Conservation (phyloP, 495 filamentous ascomycete genomes). For the Patellaria atrata region DNA sequence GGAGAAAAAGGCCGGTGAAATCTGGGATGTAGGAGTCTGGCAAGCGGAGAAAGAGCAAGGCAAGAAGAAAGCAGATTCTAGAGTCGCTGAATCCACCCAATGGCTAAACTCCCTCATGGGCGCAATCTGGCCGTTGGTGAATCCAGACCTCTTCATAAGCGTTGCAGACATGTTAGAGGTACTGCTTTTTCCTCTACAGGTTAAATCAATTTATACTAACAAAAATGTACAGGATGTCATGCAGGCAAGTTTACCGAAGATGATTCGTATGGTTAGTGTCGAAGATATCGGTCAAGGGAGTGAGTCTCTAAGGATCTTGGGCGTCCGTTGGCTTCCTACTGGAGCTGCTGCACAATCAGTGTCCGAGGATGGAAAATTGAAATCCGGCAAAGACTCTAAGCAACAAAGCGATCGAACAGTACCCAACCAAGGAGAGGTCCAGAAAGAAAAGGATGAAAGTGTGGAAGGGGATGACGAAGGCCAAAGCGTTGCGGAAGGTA, state of each 20-base stretch:
- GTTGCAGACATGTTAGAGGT: constrained; percentile 48
- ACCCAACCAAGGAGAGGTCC: constrained; percentile 29
- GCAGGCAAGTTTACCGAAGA: constrained; percentile 49
- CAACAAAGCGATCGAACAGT: constrained; percentile 38
- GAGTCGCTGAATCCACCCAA: constrained; percentile 43
- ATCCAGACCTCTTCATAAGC: constrained; percentile 52
- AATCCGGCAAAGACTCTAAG: constrained; percentile 23
- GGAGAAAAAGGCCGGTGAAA: constrained; percentile 33
- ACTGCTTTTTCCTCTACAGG: not conserved
- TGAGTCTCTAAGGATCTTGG: constrained; percentile 48
- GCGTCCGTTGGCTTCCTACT: constrained; percentile 50
- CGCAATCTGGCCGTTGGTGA: constrained; percentile 54
- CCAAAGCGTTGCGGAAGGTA: constrained; percentile 41
- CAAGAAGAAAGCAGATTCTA: constrained; percentile 25
- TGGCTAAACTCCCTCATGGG: constrained; percentile 53
- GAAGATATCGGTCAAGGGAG: constrained; percentile 58
- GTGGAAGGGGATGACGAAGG: constrained; percentile 22
- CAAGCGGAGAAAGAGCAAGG: constrained; percentile 38
- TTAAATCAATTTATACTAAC: not conserved
- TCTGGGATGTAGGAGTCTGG: constrained; percentile 52
- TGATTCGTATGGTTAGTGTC: constrained; percentile 52
- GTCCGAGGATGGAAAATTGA: constrained; percentile 37
- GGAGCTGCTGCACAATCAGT: constrained; percentile 47
- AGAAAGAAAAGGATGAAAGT: constrained; percentile 25
- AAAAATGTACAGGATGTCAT: constrained; percentile 39